Conservation (phyloP, 345 rosid genomes). For the Pistacia vera region DNA sequence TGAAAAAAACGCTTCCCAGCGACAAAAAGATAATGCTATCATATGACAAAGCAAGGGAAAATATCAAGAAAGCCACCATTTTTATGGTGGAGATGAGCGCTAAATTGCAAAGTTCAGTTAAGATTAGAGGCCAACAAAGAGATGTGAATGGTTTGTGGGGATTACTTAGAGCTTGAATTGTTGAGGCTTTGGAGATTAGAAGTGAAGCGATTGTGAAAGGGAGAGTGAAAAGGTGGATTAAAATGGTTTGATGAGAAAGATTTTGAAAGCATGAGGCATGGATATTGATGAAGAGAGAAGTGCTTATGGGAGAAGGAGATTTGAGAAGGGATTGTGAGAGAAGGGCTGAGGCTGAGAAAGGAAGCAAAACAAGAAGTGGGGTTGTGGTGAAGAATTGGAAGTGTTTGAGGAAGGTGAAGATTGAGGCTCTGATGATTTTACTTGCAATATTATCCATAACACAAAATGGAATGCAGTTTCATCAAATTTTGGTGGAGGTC, state of each 20-base stretch:
- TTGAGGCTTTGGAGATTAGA: conserved; percentile 37
- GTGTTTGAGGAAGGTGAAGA: conserved; percentile 43
- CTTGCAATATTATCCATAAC: conserved; percentile 29
- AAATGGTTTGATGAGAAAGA: not conserved
- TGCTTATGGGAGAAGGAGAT: not conserved
- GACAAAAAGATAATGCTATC: not conserved
- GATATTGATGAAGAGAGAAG: not conserved
- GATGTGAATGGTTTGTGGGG: conserved; percentile 14
- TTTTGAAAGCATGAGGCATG: not conserved
- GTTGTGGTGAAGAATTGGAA: conserved; percentile 26
- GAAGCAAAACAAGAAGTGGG: conserved; percentile 37
- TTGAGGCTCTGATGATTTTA: conserved; percentile 43
- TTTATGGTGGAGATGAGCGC: conserved; percentile 22
- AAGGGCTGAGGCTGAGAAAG: conserved; percentile 46
- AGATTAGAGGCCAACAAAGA: conserved; percentile 23
- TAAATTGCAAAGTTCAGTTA: conserved; percentile 29
- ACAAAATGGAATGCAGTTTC: conserved; percentile 3
- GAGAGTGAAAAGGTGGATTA: conserved; percentile 16
- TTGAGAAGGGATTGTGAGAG: conserved; percentile 21
- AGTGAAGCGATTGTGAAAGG: conserved; percentile 31
- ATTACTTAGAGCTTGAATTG: conserved; percentile 31
- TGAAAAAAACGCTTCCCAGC: not conserved
- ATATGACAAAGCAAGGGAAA: conserved; percentile 8
- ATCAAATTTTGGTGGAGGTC: not conserved
- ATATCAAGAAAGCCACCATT: not conserved